These are phyloP conservation scores for Chloroidium sp. DNA, from an alignment of 163 green algal genomes.

Conservation along the genomic window DNA sequence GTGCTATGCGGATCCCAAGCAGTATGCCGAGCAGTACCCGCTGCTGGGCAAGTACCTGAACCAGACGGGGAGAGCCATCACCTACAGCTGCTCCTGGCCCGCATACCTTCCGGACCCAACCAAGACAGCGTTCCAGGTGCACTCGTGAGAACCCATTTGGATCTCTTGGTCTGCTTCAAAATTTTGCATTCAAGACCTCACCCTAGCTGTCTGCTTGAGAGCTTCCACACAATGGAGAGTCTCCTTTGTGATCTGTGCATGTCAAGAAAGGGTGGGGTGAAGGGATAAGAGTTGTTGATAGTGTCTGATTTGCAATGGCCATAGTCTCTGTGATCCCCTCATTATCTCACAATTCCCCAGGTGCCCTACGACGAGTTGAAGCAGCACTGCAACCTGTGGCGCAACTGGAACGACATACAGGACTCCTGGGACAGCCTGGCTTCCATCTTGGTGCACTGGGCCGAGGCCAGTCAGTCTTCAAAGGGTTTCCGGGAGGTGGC, in stretches of 20 bases:
- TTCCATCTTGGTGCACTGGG: constrained; percentile 5
- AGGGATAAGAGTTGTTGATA: too few species aligned
- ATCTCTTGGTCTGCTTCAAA: not conserved
- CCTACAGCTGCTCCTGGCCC: constrained; percentile 12
- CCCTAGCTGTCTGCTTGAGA: too few species aligned
- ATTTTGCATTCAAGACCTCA: not conserved
- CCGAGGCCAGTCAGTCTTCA: not conserved
- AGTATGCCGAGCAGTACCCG: not conserved
- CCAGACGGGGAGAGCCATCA: constrained; percentile 3
- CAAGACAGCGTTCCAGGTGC: constrained; percentile 6
- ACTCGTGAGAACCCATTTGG: not conserved
- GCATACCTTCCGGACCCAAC: constrained; percentile 9
- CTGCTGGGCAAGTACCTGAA: not conserved
- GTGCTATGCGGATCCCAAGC: constrained; percentile 1
- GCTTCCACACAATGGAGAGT: too few species aligned
- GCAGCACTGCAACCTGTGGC: constrained; percentile 14
- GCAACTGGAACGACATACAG: constrained; percentile 10
- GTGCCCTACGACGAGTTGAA: constrained; percentile 2
- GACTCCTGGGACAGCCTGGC: constrained; percentile 3
- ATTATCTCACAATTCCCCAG: not conserved
- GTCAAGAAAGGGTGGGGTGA: too few species aligned
- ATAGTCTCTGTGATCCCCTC: too few species aligned
- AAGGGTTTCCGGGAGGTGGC: constrained; percentile 6
- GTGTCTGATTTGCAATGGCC: too few species aligned
- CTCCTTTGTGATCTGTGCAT: too few species aligned